These are phyloP conservation scores for Emergomyces africanus DNA, from an alignment of 2,329 filamentous ascomycete genomes.

Conservation along the genomic window DNA sequence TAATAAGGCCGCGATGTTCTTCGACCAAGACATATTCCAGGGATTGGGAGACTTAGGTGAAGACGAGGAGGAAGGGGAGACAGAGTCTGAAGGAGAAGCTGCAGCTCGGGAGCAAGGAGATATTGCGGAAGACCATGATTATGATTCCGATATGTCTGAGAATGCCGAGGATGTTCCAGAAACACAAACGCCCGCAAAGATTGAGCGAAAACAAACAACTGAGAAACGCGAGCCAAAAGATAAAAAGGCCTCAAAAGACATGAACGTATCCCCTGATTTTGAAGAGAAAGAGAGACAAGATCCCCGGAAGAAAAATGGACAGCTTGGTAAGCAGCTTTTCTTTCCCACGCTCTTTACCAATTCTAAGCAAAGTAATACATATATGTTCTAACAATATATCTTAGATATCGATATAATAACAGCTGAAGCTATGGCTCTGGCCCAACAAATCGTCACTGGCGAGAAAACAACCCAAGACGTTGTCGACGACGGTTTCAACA, in stretches of 20 bases:
- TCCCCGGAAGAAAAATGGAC: slow-evolving; percentile 29
- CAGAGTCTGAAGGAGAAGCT: slow-evolving; percentile 22
- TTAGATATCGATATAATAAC: slow-evolving; percentile 95
- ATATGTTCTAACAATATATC: slow-evolving; percentile 2
- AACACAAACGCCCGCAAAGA: slow-evolving; percentile 10
- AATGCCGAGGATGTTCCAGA: not conserved
- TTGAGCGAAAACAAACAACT: slow-evolving; percentile 12
- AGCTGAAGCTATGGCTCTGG: slow-evolving; percentile 97
- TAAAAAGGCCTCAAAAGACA: slow-evolving; percentile 13
- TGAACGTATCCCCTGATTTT: slow-evolving; percentile 25
- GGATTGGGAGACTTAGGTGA: slow-evolving; percentile 58
- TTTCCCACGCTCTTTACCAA: slow-evolving; percentile 11
- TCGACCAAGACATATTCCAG: slow-evolving; percentile 89
- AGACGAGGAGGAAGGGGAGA: slow-evolving; percentile 31
- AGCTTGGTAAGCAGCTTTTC: slow-evolving; percentile 28
- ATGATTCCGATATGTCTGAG: slow-evolving; percentile 7
- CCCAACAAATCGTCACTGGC: slow-evolving; percentile 79
- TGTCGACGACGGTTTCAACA: slow-evolving; percentile 87
- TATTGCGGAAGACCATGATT: slow-evolving; percentile 24
- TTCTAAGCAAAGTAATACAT: not conserved
- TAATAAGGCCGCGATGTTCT: slow-evolving; percentile 75
- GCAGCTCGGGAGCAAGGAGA: slow-evolving; percentile 12
- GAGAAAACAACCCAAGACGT: slow-evolving; percentile 67
- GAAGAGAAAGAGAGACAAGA: slow-evolving; percentile 22
- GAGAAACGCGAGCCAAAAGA: slow-evolving; percentile 10